Base-by-base conservation (phyloP, 805 yeast species). In the Kockiozyma suomiensis region DNA sequence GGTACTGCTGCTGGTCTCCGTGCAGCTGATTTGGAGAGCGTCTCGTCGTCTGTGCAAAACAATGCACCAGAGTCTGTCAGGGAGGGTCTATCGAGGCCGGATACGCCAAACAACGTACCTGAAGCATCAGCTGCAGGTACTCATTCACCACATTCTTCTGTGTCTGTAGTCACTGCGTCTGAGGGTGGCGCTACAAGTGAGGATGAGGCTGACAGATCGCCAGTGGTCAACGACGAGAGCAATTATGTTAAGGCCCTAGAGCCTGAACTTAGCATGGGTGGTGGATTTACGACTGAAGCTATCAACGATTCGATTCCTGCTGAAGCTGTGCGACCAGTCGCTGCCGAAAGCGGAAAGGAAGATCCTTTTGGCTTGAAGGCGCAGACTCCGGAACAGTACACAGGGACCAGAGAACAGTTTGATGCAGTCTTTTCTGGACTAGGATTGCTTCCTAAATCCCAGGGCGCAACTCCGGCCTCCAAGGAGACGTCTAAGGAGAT, bases 21-120 rank as follows among this genome's bases (percentile, higher is more conserved):
- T 7, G 51, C 55, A 21, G 54, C 57, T n/a, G 65, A 57, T 25
- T 48, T 48, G 42, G 65, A 61, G 50, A 88, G 96, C 0, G 82
- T 88, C 41, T 88, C 97, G 0, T 90, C 97, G 0, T 88, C 96
- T 46, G 96, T 91, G 35, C 93, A 88, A 68, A 92, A 92, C 75
- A 91, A 93, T 72, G 90, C 97, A 1, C 92, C 97, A 0, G 83
- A 85, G 74, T 88, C 96, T 23, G 96, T 90, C 6, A 84, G 97
- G 61, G 73, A 79, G 15, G 85, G 82, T 60, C 71, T 71, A 17
- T 73, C 81, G 6, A 72, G 75, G 19, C 76, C 79, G 4, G 76
- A 75, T 42, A 76, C 81, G 4, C 78, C 76, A n/a, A 71, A 61
- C 35, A 28, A 26, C 13, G 54, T 33, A 8, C 15, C 46, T 19